Conservation (phyloP, 331 rosid genomes). For the Rosa hybrid region DNA sequence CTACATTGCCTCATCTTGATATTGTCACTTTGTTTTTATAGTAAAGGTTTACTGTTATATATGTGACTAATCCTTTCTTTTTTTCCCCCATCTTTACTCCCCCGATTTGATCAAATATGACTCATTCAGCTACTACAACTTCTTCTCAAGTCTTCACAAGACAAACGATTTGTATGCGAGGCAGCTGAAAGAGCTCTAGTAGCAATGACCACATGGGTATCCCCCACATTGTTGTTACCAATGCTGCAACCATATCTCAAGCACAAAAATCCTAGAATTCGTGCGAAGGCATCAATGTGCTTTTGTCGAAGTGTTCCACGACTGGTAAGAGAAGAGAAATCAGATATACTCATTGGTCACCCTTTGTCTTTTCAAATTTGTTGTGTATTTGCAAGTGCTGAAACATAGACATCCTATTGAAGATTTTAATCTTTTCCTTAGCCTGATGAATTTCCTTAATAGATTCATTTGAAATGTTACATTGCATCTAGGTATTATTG, state of each 20-base stretch:
- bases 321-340: conserved; percentile 51
- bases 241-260: conserved; percentile 86
- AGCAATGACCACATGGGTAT: conserved; percentile 75
- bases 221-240: conserved; percentile 75
- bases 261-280: conserved; percentile 84
- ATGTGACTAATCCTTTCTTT: conserved; percentile 12
- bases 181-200: conserved; percentile 96
- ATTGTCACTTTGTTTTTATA: conserved; percentile 22
- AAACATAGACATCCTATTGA: neutral
- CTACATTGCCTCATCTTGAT: conserved; percentile 22
- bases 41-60: conserved; percentile 14
- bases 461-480: neutral
- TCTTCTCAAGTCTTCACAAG: conserved; percentile 97
- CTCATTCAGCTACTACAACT: conserved; percentile 82
- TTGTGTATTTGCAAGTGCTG: neutral
- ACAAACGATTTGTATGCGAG: conserved; percentile 95
- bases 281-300: conserved; percentile 92
- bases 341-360: conserved; percentile 19
- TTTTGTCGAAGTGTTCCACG: conserved; percentile 85
- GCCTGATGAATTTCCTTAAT: neutral
- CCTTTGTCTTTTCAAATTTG: neutral
- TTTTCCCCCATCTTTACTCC: neutral
- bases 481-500: neutral
- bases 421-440: neutral
- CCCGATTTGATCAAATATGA: conserved; percentile 23